Conservation (phyloP, 2,329 filamentous ascomycete species). For the Colletotrichum tanaceti region DNA sequence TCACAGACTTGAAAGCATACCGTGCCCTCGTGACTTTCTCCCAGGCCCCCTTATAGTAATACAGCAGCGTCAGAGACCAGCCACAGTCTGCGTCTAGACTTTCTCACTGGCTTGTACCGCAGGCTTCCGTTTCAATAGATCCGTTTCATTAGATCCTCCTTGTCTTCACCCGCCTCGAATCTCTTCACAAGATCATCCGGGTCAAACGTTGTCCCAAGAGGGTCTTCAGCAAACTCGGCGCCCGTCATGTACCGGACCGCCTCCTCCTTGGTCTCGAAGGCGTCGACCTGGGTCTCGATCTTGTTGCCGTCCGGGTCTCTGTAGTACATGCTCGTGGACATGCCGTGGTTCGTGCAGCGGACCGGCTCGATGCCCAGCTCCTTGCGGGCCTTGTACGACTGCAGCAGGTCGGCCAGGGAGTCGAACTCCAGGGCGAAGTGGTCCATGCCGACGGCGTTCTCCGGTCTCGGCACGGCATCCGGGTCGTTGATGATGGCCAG, state of each 20-base stretch:
- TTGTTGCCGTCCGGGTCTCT: slow-evolving; percentile 60
- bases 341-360: slow-evolving; percentile 61
- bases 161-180: slow-evolving; percentile 24
- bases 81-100: not conserved
- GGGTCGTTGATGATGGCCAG: slow-evolving; percentile 54
- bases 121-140: slow-evolving; percentile 6
- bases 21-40: too few relatives aligned
- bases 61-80: too few relatives aligned
- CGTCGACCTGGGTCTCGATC: slow-evolving; percentile 60
- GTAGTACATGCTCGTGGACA: slow-evolving; percentile 61
- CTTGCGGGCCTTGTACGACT: slow-evolving; percentile 53
- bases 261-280: slow-evolving; percentile 53
- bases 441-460: slow-evolving; percentile 49
- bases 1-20: too few relatives aligned
- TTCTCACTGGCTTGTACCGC: too few relatives aligned
- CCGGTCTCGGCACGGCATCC: slow-evolving; percentile 41
- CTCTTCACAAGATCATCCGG: slow-evolving; percentile 29
- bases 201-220: slow-evolving; percentile 39
- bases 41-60: too few relatives aligned
- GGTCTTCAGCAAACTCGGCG: slow-evolving; percentile 54
- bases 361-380: slow-evolving; percentile 51
- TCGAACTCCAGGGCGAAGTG: slow-evolving; percentile 57
- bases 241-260: slow-evolving; percentile 54
- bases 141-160: slow-evolving; percentile 18
- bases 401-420: slow-evolving; percentile 50